Evolutionary conservation across 345 rosid species (phyloP).

Genomic region (Citrus reticulata): DNA sequence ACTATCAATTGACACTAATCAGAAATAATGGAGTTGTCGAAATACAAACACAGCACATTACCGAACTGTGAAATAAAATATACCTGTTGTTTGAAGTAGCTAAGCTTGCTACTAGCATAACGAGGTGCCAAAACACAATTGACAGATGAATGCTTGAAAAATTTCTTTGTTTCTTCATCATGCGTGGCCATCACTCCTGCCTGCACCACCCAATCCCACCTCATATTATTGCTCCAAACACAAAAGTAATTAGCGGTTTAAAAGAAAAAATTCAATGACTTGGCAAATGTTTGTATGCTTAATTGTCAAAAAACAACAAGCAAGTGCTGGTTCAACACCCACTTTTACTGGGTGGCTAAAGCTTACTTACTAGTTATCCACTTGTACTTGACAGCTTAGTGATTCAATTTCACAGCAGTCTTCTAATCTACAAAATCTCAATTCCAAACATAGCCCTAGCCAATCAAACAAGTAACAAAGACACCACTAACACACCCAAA

Average conservation of each 20-base stretch:
- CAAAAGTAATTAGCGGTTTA: not conserved
- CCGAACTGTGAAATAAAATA: conserved; percentile 12
- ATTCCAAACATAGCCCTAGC: not conserved
- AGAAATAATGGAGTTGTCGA: not conserved
- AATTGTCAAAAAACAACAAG: not conserved
- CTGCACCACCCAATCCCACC: conserved; percentile 40
- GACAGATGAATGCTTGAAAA: conserved; percentile 95
- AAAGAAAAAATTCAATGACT: not conserved
- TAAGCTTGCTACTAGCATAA: conserved; percentile 79
- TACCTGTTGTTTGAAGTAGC: conserved; percentile 79
- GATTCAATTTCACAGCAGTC: not conserved
- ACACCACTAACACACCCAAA: not conserved
- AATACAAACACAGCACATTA: not conserved
- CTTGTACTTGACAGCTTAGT: not conserved
- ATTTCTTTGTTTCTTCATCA: conserved; percentile 87
- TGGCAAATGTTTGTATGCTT: not conserved
- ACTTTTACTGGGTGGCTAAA: not conserved
- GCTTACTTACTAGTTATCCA: not conserved
- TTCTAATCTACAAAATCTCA: not conserved
- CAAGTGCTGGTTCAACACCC: not conserved
- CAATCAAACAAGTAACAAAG: not conserved
- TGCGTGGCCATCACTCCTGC: conserved; percentile 85
- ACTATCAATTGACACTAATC: not conserved
- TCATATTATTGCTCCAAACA: not conserved
- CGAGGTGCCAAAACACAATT: conserved; percentile 90